These are phyloP conservation scores for Hypoxylon perforatum DNA, from an alignment of 495 filamentous ascomycete species.

Conservation along the genomic window DNA sequence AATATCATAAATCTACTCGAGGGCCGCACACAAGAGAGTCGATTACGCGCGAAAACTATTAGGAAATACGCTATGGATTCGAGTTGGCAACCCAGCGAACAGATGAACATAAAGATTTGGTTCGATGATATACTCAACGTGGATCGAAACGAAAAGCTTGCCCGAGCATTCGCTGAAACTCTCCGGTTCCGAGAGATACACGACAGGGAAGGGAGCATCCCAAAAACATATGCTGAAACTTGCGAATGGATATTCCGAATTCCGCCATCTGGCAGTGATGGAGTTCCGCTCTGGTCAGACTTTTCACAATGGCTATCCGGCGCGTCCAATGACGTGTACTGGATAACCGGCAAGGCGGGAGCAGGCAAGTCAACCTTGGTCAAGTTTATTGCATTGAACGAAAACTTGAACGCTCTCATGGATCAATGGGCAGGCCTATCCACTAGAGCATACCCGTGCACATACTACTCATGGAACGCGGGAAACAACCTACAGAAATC, in stretches of 20 bases:
- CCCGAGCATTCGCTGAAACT: not conserved
- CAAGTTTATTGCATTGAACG: slow-evolving; percentile 36
- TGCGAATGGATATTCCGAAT: slow-evolving; percentile 4
- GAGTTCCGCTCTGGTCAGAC: not conserved
- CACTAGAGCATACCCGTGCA: slow-evolving; percentile 26
- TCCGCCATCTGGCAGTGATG: not conserved
- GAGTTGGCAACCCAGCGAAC: not conserved
- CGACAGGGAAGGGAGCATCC: not conserved
- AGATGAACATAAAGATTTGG: not conserved
- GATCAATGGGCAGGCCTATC: not conserved
- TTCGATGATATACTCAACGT: not conserved
- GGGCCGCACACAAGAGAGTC: not conserved
- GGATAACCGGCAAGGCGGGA: slow-evolving; percentile 6
- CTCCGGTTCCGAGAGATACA: not conserved
- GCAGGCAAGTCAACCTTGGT: slow-evolving; percentile 18
- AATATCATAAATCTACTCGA: not conserved
- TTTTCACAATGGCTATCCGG: not conserved
- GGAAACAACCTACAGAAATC: slow-evolving; percentile 51
- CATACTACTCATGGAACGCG: slow-evolving; percentile 56
- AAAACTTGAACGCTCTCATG: not conserved
- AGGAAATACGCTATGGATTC: not conserved
- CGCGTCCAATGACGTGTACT: not conserved
- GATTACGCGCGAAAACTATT: not conserved
- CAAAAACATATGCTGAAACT: not conserved
- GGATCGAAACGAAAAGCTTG: not conserved